Percentiles rank a stretch among this genome's conserved stretches.
Conservation (phyloP, 352 stramenopile species). For the Globisporangium cylindrosporum region DNA sequence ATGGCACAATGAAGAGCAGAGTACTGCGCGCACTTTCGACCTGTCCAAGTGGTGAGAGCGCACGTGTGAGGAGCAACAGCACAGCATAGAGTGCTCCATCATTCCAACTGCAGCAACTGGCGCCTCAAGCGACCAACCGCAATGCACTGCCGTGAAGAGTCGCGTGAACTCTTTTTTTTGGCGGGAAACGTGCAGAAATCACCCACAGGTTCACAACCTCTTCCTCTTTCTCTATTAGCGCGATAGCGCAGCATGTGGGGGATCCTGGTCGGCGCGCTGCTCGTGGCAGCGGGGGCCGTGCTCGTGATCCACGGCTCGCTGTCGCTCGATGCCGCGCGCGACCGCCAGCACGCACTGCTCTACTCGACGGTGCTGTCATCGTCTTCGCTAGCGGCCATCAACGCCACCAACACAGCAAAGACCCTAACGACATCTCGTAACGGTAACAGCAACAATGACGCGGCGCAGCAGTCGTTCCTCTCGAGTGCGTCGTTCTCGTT, state of each 20-base stretch:
- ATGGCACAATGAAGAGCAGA: not conserved
- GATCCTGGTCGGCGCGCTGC: slow-evolving; percentile 18
- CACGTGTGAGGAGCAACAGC: not conserved
- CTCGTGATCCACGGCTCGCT: slow-evolving; percentile 22
- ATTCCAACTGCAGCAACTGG: not conserved
- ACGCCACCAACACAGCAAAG: not conserved
- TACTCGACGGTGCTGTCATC: slow-evolving; percentile 12
- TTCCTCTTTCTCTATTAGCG: not conserved
- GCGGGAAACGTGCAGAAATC: not conserved
- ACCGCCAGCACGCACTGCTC: slow-evolving; percentile 11
- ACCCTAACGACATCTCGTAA: not conserved
- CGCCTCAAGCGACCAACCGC: not conserved
- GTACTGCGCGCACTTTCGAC: not conserved
- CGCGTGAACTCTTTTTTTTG: not conserved
- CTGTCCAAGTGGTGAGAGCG: not conserved
- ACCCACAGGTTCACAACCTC: not conserved
- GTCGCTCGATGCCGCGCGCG: slow-evolving; percentile 23
- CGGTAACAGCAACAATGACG: not conserved
- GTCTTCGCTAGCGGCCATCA: not conserved
- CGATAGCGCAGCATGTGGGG: slow-evolving; percentile 24
- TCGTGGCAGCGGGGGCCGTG: slow-evolving; percentile 23
- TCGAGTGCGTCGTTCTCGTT: slow-evolving; percentile 32
- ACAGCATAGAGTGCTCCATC: not conserved
- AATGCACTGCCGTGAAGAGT: not conserved
- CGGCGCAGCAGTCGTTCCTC: slow-evolving; percentile 10